Evolutionary conservation across 371 early-diverging fungal species (phyloP).

Genomic region (Fennellomyces sp.): DNA sequence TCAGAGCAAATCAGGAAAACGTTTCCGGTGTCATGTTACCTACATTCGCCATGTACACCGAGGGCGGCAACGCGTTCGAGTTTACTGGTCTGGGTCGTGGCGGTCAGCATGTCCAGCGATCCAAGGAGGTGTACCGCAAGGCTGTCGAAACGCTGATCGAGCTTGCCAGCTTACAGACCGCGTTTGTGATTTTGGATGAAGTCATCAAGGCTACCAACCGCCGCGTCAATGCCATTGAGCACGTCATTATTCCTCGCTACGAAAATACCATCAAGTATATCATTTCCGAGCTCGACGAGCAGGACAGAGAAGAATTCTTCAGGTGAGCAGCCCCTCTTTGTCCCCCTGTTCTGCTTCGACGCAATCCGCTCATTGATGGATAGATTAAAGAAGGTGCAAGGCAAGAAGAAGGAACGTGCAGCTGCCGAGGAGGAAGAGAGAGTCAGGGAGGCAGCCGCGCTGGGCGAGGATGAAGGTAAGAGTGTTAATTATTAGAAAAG

Average conservation of each 20-base stretch:
- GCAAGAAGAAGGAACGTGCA: constrained; percentile 93
- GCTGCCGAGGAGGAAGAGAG: constrained; percentile 56
- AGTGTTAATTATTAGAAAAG: neutral
- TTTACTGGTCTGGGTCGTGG: constrained; percentile 97
- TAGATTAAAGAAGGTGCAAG: constrained; percentile 96
- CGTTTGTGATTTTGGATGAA: constrained; percentile 96
- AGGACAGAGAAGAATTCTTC: constrained; percentile 99
- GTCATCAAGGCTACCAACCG: constrained; percentile 99
- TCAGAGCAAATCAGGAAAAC: constrained; percentile 93
- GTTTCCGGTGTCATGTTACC: constrained; percentile 98
- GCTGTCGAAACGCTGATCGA: constrained; percentile 96
- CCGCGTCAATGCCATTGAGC: constrained; percentile 99
- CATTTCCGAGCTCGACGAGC: constrained; percentile 98
- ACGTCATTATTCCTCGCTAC: constrained; percentile 97
- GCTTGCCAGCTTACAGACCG: constrained; percentile 90
- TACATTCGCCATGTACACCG: constrained; percentile 85
- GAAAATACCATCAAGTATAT: constrained; percentile 99
- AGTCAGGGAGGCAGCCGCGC: constrained; percentile 20
- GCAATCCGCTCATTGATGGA: neutral
- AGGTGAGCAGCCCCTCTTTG: constrained; percentile 49
- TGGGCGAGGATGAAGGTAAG: constrained; percentile 20
- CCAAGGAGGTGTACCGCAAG: constrained; percentile 93
- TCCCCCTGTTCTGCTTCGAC: neutral
- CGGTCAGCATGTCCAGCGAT: constrained; percentile 95
- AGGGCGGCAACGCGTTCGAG: constrained; percentile 91